phyloP scores from a whole-genome alignment of 2,329 filamentous ascomycete genomes.

The Curvularia spicifera region DNA sequence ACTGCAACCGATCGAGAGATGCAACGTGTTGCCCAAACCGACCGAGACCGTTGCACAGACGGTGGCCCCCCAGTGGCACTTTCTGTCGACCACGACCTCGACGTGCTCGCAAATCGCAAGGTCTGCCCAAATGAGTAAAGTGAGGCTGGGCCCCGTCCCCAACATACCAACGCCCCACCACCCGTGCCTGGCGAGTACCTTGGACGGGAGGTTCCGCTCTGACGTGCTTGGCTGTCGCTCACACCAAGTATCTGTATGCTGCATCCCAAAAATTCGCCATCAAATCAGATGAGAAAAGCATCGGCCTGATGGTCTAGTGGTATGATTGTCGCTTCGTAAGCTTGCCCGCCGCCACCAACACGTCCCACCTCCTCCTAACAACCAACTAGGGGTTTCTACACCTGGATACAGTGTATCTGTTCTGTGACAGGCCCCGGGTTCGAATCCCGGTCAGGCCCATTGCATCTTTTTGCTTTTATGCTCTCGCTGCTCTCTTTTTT shows the following conservation, averaged over 20 bases:
- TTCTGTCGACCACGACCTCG: background rate
- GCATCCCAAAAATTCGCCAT: constrained; percentile 8
- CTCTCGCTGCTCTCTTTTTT: background rate
- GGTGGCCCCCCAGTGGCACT: too few species aligned
- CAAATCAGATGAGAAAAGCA: constrained; percentile 8
- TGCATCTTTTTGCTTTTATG: constrained; percentile 11
- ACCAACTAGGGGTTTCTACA: constrained; percentile 9
- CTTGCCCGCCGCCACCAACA: too few species aligned
- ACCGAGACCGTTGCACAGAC: too few species aligned
- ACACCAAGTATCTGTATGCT: background rate
- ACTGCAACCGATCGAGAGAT: background rate
- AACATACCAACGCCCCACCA: constrained; percentile 11
- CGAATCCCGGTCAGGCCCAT: constrained; percentile 44
- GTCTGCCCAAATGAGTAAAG: constrained; percentile 21
- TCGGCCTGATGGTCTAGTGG: constrained; percentile 43
- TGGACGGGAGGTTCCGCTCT: background rate
- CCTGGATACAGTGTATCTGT: constrained; percentile 35
- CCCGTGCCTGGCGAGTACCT: background rate
- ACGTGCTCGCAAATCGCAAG: constrained; percentile 17
- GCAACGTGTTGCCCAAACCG: too few species aligned
- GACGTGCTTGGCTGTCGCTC: too few species aligned
- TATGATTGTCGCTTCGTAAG: constrained; percentile 41
- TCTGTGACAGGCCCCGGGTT: constrained; percentile 50
- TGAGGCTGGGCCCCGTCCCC: constrained; percentile 2
- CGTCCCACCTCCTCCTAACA: too few species aligned